Base-by-base conservation (phyloP, 139 green algal genomes). In the Chara braunii region DNA sequence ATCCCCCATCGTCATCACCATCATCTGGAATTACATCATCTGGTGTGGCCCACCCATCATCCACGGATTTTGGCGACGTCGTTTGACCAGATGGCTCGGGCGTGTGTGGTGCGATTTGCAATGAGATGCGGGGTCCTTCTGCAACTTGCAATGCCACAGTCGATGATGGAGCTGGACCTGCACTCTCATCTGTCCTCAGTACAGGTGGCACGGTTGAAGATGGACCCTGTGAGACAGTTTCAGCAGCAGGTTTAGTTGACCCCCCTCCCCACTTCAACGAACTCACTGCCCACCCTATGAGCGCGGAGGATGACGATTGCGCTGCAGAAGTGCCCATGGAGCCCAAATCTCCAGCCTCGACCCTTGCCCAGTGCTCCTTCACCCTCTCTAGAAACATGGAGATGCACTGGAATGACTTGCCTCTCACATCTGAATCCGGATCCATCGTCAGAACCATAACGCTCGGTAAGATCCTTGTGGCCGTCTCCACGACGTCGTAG, bases 391-490 rank as follows among this genome's bases (percentile, higher is more conserved):
- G 8, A 26, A 83, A 81, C n/a, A 58, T 37, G 26, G 80, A 57
- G 26, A 83, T 3, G 43, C 77, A 85, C 28, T 51, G 44, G 34
- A 90, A 77, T 11, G 57, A 34, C 14, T 51, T 32, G 32, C 58
- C 14, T 24, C 66, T 63, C 51, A 89, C 85, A 45, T 92, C 85
- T 23, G 11, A 28, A 6, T 92, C 72, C 3, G 74, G 37, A 67
- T 98, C 92, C 4, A 94, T 67, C 12, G 71, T 77, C 36, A 95
- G 75, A 3, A 94, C 89, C 2, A 78, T 78, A 0, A 90, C 69
- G 0, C 72, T 67, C 1, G 92, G 92, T 54, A 98, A 43, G 0
- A 95, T 73, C 22, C 91, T 80, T 12, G 63, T 11, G 3, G 89
- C 88, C 0, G 83, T 78, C 50, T 98, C 92, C 12, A 85, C 84